Base-by-base conservation (phyloP, 2,329 filamentous ascomycete genomes). In the Apiospora pterosperma region DNA sequence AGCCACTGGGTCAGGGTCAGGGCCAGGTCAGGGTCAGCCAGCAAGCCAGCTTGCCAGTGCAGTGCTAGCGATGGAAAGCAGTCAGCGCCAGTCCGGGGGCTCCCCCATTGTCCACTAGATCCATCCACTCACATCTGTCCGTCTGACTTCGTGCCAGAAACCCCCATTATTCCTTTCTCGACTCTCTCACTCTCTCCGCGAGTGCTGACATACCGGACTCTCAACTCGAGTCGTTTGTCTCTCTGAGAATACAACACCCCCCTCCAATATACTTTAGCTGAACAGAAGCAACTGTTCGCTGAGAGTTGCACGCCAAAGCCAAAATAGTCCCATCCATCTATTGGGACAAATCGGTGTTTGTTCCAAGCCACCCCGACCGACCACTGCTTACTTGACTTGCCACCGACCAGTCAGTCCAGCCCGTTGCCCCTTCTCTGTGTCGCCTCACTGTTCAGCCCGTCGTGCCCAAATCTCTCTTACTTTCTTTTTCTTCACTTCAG, bases 81-180 rank as follows among this genome's bases (percentile, higher is more conserved):
- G 48, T 55, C 48, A 55, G 48, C 48, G 48, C 48, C 48, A 48
- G 44, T 52, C 44, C 44, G 44, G 44, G 42, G 44, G 44, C 7
- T 48, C 25, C 25, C 28, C 41, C 44, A 52, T 55, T 55, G 48
- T 55, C 48, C 48, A 55, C 48, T 55, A 25, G 31, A 55, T 34
- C 48, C 48, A 55, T 55, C 48, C 48, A 55, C 34, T 55, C 48
- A 34, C 48, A 34, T 55, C 48, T 55, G 48, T 34, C 48, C 48
- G 48, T 55, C 48, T 55, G 48, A 55, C 48, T 55, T 55, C 48
- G 16, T 34, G 25, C n/a, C n/a, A 55, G 25, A 55, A 55, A 55
- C 48, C 48, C 48, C 48, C n/a, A n/a, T n/a, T n/a, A 55, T 55
- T 55, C 48, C 31, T 55, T 55, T 55, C 48, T 55, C 48, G 48